These are phyloP conservation scores for Botryosphaeria agaves DNA, from an alignment of 2,329 filamentous ascomycete genomes.

Conservation along the genomic window DNA sequence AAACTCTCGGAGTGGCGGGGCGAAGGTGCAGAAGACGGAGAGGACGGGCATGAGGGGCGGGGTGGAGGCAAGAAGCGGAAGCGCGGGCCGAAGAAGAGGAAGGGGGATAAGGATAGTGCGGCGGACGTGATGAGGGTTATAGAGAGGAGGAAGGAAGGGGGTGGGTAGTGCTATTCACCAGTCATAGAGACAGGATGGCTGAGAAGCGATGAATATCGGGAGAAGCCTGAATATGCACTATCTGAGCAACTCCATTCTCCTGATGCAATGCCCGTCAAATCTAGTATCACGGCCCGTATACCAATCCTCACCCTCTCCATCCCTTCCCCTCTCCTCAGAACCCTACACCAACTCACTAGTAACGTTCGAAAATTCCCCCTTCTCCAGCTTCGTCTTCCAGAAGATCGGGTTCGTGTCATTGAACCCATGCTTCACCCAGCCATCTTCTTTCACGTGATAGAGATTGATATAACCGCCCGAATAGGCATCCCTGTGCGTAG, in stretches of 20 bases:
- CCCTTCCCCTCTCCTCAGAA: conserved; percentile 10
- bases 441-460: conserved; percentile 97
- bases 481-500: conserved; percentile 95
- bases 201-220: too few relatives aligned
- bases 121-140: conserved; percentile 67
- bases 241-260: background rate
- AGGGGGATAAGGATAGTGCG: conserved; percentile 62
- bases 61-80: conserved; percentile 47
- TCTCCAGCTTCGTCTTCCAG: conserved; percentile 98
- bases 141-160: conserved; percentile 38
- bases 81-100: conserved; percentile 56
- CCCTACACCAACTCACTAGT: conserved; percentile 61
- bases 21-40: conserved; percentile 29
- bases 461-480: conserved; percentile 97
- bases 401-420: conserved; percentile 97
- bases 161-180: background rate
- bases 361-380: conserved; percentile 96
- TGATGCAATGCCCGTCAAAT: background rate
- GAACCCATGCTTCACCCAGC: conserved; percentile 98
- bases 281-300: too few relatives aligned
- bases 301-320: background rate
- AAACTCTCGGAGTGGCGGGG: conserved; percentile 50
- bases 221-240: too few relatives aligned
- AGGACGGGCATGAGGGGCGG: conserved; percentile 27
- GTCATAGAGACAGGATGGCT: background rate